Percentiles rank a stretch among this genome's conserved stretches.
phyloP scores from a whole-genome alignment of 2,329 filamentous ascomycete genomes.

The Drechslera avenae region DNA sequence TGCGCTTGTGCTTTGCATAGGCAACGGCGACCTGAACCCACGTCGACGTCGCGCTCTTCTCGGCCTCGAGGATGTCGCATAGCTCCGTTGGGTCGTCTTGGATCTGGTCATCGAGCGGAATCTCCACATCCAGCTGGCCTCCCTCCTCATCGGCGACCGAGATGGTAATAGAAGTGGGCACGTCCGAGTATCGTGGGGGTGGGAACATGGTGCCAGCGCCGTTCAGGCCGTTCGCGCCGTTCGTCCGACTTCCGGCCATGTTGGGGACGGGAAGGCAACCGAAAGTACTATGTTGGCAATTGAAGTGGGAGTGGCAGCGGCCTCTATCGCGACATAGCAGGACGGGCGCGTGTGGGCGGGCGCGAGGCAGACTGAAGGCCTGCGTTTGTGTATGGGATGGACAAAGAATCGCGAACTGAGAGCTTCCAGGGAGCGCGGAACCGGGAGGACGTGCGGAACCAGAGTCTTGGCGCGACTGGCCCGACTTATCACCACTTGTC shows the following conservation, averaged over 20 bases:
- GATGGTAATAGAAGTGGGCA: constrained; percentile 67
- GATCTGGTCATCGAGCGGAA: constrained; percentile 81
- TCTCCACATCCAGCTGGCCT: constrained; percentile 78
- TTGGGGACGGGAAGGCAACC: constrained; percentile 17
- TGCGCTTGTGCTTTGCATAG: constrained; percentile 93
- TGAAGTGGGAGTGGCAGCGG: constrained; percentile 1
- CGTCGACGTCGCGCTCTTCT: constrained; percentile 85
- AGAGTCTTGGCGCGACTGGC: constrained; percentile 19
- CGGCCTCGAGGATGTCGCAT: constrained; percentile 92
- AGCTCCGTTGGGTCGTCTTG: constrained; percentile 94
- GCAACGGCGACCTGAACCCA: constrained; percentile 99
- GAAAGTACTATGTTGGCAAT: constrained; percentile 4
- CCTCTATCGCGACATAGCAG: constrained; percentile 32
- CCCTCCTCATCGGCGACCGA: constrained; percentile 65
- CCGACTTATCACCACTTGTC: too few species aligned
- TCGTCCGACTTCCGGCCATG: constrained; percentile 59
- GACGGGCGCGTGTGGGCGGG: constrained; percentile 6
- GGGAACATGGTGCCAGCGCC: constrained; percentile 49
- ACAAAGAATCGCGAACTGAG: constrained; percentile 22
- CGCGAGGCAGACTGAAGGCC: constrained; percentile 22
- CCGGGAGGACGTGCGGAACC: constrained; percentile 20
- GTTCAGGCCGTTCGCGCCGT: constrained; percentile 58
- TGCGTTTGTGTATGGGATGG: constrained; percentile 21
- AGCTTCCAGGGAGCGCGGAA: constrained; percentile 19
- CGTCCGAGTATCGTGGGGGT: constrained; percentile 62